A percentile compares a stretch with the other conserved stretches of the same genome.
Evolutionary conservation across 2,329 filamentous ascomycete genomes (phyloP).

Genomic region (Phialophora verrucosa): DNA sequence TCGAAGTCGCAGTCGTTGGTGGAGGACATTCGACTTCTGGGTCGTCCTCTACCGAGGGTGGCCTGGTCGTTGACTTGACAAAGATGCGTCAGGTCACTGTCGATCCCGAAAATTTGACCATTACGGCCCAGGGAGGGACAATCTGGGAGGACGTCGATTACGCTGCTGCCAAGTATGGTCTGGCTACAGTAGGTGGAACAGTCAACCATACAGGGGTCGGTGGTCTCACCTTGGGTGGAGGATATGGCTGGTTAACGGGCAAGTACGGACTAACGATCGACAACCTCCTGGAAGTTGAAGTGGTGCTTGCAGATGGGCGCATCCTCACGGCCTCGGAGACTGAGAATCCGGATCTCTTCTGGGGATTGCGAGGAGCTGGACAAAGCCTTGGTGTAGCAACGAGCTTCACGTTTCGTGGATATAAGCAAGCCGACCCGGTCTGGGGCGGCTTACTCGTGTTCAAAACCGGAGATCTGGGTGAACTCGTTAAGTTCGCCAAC

Average conservation of each 20-base stretch:
- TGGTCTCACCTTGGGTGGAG: slow-evolving; percentile 63
- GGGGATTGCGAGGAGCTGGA: slow-evolving; percentile 50
- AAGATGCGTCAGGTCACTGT: slow-evolving; percentile 59
- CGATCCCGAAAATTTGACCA: slow-evolving; percentile 52
- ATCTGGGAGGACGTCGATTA: slow-evolving; percentile 62
- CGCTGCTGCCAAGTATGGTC: slow-evolving; percentile 55
- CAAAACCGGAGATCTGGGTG: slow-evolving; percentile 36
- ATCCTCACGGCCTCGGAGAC: slow-evolving; percentile 45
- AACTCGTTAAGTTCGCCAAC: slow-evolving; percentile 39
- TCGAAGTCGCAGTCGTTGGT: slow-evolving; percentile 61
- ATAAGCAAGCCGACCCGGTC: slow-evolving; percentile 43
- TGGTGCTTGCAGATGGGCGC: slow-evolving; percentile 48
- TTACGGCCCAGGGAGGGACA: slow-evolving; percentile 59
- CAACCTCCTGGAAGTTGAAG: slow-evolving; percentile 49
- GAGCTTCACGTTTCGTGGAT: slow-evolving; percentile 49
- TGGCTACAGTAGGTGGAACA: slow-evolving; percentile 67
- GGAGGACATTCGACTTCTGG: slow-evolving; percentile 64
- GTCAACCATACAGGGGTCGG: slow-evolving; percentile 68
- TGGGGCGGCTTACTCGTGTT: slow-evolving; percentile 45
- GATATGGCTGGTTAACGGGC: slow-evolving; percentile 63
- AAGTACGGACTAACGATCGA: slow-evolving; percentile 62
- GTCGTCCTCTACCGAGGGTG: slow-evolving; percentile 56
- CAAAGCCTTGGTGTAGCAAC: slow-evolving; percentile 51
- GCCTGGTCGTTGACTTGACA: slow-evolving; percentile 62
- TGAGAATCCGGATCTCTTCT: slow-evolving; percentile 49